These are phyloP conservation scores for Rhodotorula sp. DNA, from an alignment of 1,284 basidiomycete genomes.

Conservation along the genomic window DNA sequence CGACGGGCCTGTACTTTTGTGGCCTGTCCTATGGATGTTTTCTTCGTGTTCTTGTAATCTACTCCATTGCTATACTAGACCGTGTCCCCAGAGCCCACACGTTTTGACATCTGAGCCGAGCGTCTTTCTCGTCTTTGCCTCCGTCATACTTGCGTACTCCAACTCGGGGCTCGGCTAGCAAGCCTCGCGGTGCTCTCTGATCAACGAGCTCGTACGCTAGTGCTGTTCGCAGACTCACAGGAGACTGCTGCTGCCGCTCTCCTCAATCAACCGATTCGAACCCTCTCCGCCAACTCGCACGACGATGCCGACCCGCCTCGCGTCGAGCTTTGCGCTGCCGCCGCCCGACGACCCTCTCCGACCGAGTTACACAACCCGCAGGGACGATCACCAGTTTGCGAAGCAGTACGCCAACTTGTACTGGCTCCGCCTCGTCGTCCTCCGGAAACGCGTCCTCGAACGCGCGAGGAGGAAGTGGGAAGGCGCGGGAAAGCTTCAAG, in stretches of 20 bases:
- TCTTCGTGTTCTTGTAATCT: no score
- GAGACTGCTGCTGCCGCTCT: background rate
- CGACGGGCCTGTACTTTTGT: background rate
- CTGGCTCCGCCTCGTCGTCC: slow-evolving; percentile 69
- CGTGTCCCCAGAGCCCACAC: no score
- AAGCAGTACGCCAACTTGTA: slow-evolving; percentile 94
- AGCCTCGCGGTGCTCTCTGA: no score
- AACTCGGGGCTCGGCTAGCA: background rate
- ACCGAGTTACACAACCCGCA: slow-evolving; percentile 12
- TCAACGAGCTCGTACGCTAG: no score
- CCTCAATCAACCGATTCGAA: background rate
- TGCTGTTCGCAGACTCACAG: no score
- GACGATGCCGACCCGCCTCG: slow-evolving; percentile 19
- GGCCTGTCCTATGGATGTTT: background rate
- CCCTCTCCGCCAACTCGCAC: background rate
- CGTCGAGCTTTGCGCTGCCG: slow-evolving; percentile 1
- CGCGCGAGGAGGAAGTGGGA: slow-evolving; percentile 68
- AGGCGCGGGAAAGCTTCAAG: slow-evolving; percentile 53
- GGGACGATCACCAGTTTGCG: slow-evolving; percentile 52
- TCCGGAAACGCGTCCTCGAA: slow-evolving; percentile 65
- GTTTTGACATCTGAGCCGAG: no score
- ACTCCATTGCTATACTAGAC: no score
- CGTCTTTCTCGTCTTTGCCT: no score
- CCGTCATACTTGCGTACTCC: no score
- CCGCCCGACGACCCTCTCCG: slow-evolving; percentile 5